Evolutionary conservation across 371 early-diverging fungal genomes (phyloP).

Genomic region (Lichtheimia ornata): DNA sequence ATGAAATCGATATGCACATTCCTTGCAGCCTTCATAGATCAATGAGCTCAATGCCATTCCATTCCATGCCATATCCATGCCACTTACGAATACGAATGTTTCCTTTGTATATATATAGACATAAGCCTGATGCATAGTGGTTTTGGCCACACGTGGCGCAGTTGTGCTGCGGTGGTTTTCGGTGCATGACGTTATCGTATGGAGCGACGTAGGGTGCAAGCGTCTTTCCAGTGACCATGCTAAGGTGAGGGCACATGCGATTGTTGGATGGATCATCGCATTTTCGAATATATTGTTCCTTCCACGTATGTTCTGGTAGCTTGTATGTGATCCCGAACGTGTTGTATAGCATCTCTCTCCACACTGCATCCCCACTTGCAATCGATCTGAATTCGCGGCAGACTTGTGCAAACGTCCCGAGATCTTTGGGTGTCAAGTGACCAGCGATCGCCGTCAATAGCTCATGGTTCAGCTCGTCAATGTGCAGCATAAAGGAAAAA

Average conservation of each 20-base stretch:
- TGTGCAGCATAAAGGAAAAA: neutral
- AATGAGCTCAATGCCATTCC: neutral
- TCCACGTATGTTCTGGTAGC: constrained; percentile 38
- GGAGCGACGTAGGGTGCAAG: constrained; percentile 37
- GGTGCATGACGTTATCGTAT: constrained; percentile 41
- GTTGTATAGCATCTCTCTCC: constrained; percentile 43
- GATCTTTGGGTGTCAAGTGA: constrained; percentile 30
- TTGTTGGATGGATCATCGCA: constrained; percentile 35
- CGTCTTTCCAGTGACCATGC: constrained; percentile 21
- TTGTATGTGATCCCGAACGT: constrained; percentile 46
- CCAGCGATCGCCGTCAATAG: constrained; percentile 40
- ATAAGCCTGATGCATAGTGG: constrained; percentile 23
- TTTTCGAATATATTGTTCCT: constrained; percentile 37
- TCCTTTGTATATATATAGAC: constrained; percentile 38
- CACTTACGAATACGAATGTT: constrained; percentile 43
- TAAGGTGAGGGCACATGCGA: constrained; percentile 47
- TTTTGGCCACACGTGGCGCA: constrained; percentile 37
- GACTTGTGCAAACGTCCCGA: constrained; percentile 24
- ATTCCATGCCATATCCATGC: neutral
- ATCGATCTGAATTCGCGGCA: constrained; percentile 34
- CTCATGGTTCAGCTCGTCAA: constrained; percentile 35
- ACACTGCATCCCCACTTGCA: constrained; percentile 37
- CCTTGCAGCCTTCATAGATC: constrained; percentile 34
- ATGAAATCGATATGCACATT: constrained; percentile 48
- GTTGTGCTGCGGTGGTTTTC: constrained; percentile 38